phyloP scores from a whole-genome alignment of 2,329 filamentous ascomycete genomes.

The Trichoderma harzianum region DNA sequence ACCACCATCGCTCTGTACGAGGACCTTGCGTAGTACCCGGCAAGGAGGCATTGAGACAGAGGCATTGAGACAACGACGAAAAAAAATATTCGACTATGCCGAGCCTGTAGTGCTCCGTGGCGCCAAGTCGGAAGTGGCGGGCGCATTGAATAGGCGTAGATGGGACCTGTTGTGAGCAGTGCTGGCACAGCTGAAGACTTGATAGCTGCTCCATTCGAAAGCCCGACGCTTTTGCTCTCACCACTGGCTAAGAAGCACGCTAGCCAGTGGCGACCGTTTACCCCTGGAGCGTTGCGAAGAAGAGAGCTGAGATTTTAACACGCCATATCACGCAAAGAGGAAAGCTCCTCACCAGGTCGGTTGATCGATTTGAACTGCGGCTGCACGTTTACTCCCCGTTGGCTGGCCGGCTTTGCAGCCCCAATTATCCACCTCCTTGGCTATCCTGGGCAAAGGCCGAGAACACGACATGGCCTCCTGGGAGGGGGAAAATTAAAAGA shows the following conservation, averaged over 20 bases:
- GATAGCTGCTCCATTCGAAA: constrained; percentile 1
- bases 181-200: constrained; percentile 14
- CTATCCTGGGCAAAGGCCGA: constrained; percentile 6
- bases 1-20: not conserved
- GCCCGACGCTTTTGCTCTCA: constrained; percentile 5
- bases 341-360: not conserved
- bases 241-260: not conserved
- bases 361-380: constrained; percentile 10
- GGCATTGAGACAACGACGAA: not conserved
- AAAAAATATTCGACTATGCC: not conserved
- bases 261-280: constrained; percentile 16
- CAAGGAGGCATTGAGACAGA: not conserved
- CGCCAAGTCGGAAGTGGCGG: constrained; percentile 18
- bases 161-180: not conserved
- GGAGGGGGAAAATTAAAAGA: not conserved
- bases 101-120: constrained; percentile 2
- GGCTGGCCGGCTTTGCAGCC: constrained; percentile 10
- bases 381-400: constrained; percentile 16
- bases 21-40: not conserved
- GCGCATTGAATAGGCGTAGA: not conserved
- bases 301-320: constrained; percentile 13
- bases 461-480: constrained; percentile 1
- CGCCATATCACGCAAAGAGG: constrained; percentile 3
- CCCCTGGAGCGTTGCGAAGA: constrained; percentile 7
- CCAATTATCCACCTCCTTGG: constrained; percentile 4